These are phyloP conservation scores for Zalaria obscura DNA, from an alignment of 2,329 filamentous ascomycete genomes.

Conservation along the genomic window DNA sequence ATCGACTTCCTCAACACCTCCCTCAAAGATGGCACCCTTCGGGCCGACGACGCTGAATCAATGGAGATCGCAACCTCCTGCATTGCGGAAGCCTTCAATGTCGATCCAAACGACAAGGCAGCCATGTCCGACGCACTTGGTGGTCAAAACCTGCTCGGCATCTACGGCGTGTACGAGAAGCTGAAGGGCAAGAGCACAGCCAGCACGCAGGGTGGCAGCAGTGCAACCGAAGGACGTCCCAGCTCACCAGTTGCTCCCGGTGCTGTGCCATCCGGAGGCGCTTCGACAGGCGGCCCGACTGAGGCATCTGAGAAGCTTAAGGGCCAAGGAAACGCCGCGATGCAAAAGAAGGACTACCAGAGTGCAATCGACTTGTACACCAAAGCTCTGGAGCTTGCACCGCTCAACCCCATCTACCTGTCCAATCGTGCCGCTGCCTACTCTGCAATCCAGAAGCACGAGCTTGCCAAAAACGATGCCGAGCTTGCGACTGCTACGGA, in stretches of 20 bases:
- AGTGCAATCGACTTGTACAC: constrained; percentile 77
- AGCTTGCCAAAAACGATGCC: constrained; percentile 71
- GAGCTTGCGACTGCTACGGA: constrained; percentile 81
- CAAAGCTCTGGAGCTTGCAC: constrained; percentile 65
- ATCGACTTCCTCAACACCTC: constrained; percentile 87
- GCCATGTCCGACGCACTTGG: constrained; percentile 67
- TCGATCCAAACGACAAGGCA: constrained; percentile 65
- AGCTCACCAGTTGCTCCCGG: constrained; percentile 19
- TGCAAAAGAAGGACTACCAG: constrained; percentile 84
- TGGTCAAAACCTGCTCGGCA: constrained; percentile 72
- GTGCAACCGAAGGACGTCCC: constrained; percentile 16
- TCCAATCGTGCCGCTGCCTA: constrained; percentile 94
- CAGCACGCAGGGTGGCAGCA: constrained; percentile 28
- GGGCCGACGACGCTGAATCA: constrained; percentile 77
- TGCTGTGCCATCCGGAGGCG: constrained; percentile 33
- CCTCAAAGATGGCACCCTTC: constrained; percentile 74
- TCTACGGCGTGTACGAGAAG: constrained; percentile 95
- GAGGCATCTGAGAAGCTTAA: constrained; percentile 81
- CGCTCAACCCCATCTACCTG: constrained; percentile 87
- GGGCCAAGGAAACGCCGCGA: constrained; percentile 80
- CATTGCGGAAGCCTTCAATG: constrained; percentile 89
- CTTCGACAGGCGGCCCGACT: constrained; percentile 30
- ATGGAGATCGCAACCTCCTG: constrained; percentile 91
- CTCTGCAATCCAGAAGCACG: constrained; percentile 71
- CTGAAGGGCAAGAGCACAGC: constrained; percentile 52